These are phyloP conservation scores for Chloropicon primus DNA, from an alignment of 139 green algal species.

Conservation along the genomic window DNA sequence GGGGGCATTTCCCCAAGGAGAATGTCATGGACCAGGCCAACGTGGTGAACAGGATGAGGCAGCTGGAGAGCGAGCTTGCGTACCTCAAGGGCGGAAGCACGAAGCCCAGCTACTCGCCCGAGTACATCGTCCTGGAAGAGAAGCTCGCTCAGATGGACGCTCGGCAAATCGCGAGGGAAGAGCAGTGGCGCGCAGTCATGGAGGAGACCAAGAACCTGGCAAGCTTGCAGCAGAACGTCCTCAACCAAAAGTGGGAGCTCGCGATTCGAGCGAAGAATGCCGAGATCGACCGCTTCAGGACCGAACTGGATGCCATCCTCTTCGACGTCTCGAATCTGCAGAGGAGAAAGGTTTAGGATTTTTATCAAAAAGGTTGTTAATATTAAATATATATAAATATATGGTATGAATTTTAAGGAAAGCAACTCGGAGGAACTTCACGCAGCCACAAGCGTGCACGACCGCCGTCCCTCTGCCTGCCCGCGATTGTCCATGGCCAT, in stretches of 20 bases:
- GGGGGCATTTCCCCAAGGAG: too few species aligned
- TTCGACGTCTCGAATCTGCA: not conserved
- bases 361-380: too few species aligned
- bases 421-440: too few species aligned
- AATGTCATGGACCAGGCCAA: too few species aligned
- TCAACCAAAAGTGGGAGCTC: not conserved
- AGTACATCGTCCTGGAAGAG: constrained; percentile 24
- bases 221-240: not conserved
- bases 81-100: constrained; percentile 1
- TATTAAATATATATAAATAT: too few species aligned
- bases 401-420: too few species aligned
- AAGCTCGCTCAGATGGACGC: constrained; percentile 23
- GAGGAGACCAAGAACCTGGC: constrained; percentile 9
- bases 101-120: constrained; percentile 19
- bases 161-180: constrained; percentile 12
- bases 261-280: not conserved
- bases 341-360: too few species aligned
- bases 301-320: not conserved
- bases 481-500: too few species aligned
- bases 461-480: too few species aligned
- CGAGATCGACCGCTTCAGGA: not conserved
- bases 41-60: not conserved
- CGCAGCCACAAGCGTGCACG: too few species aligned
- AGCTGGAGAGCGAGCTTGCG: constrained; percentile 19
- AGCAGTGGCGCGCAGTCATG: constrained; percentile 21